phyloP scores from a whole-genome alignment of 345 rosid species.

The Mercurialis annua region DNA sequence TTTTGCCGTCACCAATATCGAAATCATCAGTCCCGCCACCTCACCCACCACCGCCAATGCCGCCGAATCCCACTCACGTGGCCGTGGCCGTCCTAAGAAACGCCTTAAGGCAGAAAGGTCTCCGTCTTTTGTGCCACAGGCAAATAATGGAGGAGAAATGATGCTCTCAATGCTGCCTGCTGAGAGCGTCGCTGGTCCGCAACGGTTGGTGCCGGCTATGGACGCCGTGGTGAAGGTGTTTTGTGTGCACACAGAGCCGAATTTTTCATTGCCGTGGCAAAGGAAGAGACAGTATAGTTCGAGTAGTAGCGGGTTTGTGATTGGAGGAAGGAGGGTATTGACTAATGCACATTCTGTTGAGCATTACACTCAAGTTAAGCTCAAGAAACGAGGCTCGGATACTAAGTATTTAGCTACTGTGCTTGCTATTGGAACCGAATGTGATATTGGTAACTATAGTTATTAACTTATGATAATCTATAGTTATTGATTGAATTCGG shows the following conservation, averaged over 20 bases:
- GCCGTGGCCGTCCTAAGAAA: constrained; percentile 46
- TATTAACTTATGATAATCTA: too few relatives aligned
- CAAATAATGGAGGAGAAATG: constrained; percentile 13
- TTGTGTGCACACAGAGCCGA: constrained; percentile 92
- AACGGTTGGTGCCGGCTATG: constrained; percentile 75
- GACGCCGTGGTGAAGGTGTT: constrained; percentile 93
- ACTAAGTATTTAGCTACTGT: constrained; percentile 89
- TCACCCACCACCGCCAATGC: constrained; percentile 5
- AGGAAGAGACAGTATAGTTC: constrained; percentile 91
- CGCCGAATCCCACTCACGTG: neutral
- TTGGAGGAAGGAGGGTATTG: constrained; percentile 73
- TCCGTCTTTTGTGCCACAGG: constrained; percentile 19
- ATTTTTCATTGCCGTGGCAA: constrained; percentile 94
- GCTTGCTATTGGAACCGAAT: constrained; percentile 87
- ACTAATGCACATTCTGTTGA: constrained; percentile 97
- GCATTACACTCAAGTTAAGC: constrained; percentile 90
- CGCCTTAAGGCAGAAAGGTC: constrained; percentile 29
- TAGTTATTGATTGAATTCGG: too few relatives aligned
- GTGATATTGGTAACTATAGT: constrained; percentile 67
- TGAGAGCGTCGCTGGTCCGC: constrained; percentile 60
- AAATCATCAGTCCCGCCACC: constrained; percentile 25
- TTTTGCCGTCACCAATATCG: constrained; percentile 36
- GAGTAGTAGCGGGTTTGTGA: constrained; percentile 79
- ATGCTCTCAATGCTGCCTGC: constrained; percentile 10
- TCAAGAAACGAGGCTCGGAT: constrained; percentile 93